phyloP scores from a whole-genome alignment of 495 filamentous ascomycete species.

The Aspergillus indologenus region DNA sequence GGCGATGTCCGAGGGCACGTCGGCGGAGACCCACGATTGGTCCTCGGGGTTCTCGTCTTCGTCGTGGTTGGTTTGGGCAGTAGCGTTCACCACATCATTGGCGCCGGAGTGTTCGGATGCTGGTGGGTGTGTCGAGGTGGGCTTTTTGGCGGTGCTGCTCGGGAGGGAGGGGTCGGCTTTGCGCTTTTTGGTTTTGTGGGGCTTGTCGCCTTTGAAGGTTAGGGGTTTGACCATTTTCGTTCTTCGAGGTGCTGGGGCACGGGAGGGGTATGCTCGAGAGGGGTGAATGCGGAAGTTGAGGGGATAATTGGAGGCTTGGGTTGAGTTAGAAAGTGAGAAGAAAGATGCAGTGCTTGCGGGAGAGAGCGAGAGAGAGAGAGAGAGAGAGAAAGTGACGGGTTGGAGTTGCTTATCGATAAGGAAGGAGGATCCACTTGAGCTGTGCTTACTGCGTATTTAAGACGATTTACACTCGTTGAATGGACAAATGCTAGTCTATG shows the following conservation, averaged over 20 bases:
- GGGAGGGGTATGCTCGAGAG: constrained; percentile 3
- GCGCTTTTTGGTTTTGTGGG: constrained; percentile 70
- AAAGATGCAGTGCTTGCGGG: neutral
- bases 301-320: constrained; percentile 2
- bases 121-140: constrained; percentile 26
- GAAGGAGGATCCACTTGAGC: neutral
- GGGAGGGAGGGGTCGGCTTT: constrained; percentile 52
- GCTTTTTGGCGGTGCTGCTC: constrained; percentile 13
- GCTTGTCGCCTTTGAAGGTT: constrained; percentile 93
- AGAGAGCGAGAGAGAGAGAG: neutral
- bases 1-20: constrained; percentile 28
- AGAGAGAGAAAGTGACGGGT: neutral
- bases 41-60: constrained; percentile 54
- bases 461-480: neutral
- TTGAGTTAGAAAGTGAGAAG: neutral
- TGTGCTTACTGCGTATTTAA: neutral
- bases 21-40: constrained; percentile 88
- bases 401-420: constrained; percentile 5
- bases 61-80: constrained; percentile 20
- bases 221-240: constrained; percentile 70
- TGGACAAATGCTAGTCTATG: neutral
- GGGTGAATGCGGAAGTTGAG: neutral
- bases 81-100: constrained; percentile 36
- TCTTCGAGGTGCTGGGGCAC: constrained; percentile 2
- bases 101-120: constrained; percentile 36